A percentile compares a stretch with the other conserved stretches of the same genome.
Conservation (phyloP, 1,284 basidiomycete species). For the Heimioporus retisporus region DNA sequence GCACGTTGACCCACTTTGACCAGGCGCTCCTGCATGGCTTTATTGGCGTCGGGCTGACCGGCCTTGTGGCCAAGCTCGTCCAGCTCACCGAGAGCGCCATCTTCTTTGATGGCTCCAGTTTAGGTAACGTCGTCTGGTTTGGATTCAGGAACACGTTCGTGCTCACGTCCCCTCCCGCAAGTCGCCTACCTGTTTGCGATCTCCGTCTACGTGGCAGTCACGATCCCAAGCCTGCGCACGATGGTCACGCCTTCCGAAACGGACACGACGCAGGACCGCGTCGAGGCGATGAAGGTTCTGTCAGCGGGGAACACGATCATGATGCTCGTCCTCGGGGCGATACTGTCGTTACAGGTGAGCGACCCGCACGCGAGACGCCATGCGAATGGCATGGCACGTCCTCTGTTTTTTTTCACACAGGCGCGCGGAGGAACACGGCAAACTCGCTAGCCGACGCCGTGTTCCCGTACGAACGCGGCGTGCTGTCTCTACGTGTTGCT, state of each 20-base stretch:
- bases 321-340: conserved; percentile 70
- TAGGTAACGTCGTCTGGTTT: conserved; percentile 62
- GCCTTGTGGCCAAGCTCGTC: conserved; percentile 81
- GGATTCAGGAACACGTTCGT: conserved; percentile 2
- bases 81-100: conserved; percentile 92
- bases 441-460: conserved; percentile 26
- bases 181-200: conserved; percentile 81
- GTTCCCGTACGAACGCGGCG: conserved; percentile 9
- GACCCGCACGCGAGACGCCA: conserved; percentile 2
- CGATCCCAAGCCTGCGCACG: conserved; percentile 80
- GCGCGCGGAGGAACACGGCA: conserved; percentile 11
- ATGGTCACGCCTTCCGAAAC: conserved; percentile 67
- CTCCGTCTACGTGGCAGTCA: conserved; percentile 84
- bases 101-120: conserved; percentile 90
- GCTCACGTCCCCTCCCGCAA: conserved; percentile 48
- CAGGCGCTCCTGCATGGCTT: conserved; percentile 89
- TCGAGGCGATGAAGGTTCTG: conserved; percentile 84
- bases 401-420: no score
- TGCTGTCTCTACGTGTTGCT: conserved; percentile 19
- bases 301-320: conserved; percentile 90
- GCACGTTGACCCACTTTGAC: conserved; percentile 12
- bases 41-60: conserved; percentile 79
- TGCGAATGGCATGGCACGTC: no score
- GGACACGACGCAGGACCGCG: conserved; percentile 71
- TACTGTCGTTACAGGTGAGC: conserved; percentile 78